These are phyloP conservation scores for Stephania japonica DNA, from an alignment of 164 flowering plant genomes.

Conservation along the genomic window DNA sequence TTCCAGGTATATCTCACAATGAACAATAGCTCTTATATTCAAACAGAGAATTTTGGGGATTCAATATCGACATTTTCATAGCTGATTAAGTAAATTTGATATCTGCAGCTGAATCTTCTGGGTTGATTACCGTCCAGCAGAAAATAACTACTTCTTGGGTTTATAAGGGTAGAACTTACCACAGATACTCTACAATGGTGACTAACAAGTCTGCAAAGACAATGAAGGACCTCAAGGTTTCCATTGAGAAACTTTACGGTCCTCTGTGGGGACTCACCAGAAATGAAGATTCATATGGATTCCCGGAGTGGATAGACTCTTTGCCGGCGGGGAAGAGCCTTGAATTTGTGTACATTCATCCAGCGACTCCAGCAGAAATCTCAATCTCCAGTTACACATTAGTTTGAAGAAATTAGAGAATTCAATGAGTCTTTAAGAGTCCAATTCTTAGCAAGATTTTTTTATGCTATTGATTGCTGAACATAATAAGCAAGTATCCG, in stretches of 20 bases:
- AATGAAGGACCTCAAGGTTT: slow-evolving; percentile 51
- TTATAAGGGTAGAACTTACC: slow-evolving; percentile 54
- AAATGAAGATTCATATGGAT: slow-evolving; percentile 33
- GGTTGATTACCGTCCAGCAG: slow-evolving; percentile 42
- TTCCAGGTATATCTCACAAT: slow-evolving; percentile 38
- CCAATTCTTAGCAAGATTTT: not conserved
- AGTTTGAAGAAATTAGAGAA: slow-evolving; percentile 24
- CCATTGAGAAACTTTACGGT: slow-evolving; percentile 64
- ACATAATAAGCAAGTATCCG: slow-evolving; percentile 26
- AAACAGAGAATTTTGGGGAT: no score
- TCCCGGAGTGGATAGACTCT: slow-evolving; percentile 62
- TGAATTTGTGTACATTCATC: slow-evolving; percentile 78
- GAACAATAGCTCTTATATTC: not conserved
- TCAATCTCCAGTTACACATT: slow-evolving; percentile 51
- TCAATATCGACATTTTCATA: not conserved
- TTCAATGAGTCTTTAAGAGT: slow-evolving; percentile 7
- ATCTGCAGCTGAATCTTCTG: slow-evolving; percentile 37
- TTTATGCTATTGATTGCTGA: not conserved
- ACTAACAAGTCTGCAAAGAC: slow-evolving; percentile 68
- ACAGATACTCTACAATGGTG: slow-evolving; percentile 63
- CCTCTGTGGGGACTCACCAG: slow-evolving; percentile 84
- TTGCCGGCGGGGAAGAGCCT: slow-evolving; percentile 59
- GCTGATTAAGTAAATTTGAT: not conserved
- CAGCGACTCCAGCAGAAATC: slow-evolving; percentile 53
- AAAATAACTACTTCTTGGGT: slow-evolving; percentile 61